Conservation (phyloP, 768 basidiomycete genomes). For the Naematelia aurantialba region DNA sequence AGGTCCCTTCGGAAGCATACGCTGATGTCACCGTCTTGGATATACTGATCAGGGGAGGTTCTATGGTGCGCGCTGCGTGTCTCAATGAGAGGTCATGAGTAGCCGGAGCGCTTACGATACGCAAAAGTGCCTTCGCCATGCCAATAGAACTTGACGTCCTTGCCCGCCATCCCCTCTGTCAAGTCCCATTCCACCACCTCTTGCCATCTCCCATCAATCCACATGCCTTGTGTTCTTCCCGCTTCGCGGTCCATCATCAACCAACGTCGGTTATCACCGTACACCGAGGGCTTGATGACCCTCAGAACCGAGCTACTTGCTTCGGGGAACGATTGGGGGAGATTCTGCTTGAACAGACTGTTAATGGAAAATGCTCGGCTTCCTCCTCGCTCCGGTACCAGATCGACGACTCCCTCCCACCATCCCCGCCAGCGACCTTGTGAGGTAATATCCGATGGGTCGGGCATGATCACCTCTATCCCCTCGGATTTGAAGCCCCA, state of each 20-base stretch:
- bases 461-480: constrained; percentile 41
- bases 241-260: constrained; percentile 4
- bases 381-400: constrained; percentile 53
- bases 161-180: constrained; percentile 16
- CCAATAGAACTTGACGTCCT: constrained; percentile 40
- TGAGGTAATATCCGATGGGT: no score
- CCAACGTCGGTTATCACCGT: no score
- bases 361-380: constrained; percentile 29
- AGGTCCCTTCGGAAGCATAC: constrained; percentile 70
- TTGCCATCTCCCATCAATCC: constrained; percentile 30
- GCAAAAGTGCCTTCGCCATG: constrained; percentile 29
- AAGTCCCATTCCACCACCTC: constrained; percentile 35
- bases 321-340: constrained; percentile 41
- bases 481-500: constrained; percentile 45
- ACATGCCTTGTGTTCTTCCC: constrained; percentile 1
- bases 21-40: constrained; percentile 69
- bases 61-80: constrained; percentile 43
- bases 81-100: not conserved
- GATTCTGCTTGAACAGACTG: constrained; percentile 26
- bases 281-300: constrained; percentile 24
- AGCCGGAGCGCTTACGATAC: constrained; percentile 27
- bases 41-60: constrained; percentile 60
- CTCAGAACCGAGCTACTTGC: constrained; percentile 28
- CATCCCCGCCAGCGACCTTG: constrained; percentile 52
- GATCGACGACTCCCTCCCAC: constrained; percentile 76